phyloP scores from a whole-genome alignment of 1,284 basidiomycete genomes.

The Sanghuangporus baumii region DNA sequence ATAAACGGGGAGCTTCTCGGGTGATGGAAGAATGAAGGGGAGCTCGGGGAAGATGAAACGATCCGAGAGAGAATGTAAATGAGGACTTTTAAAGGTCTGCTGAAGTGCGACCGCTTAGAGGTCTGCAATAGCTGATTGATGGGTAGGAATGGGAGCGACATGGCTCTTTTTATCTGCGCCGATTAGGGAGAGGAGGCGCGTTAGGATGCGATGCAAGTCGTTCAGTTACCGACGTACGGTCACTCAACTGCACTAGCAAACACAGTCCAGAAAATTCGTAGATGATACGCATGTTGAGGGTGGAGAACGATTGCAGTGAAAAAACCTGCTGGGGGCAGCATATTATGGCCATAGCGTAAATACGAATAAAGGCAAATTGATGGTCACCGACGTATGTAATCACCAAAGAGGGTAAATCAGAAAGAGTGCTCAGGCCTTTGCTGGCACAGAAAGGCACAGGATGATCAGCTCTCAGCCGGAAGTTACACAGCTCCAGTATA shows the following conservation, averaged over 20 bases:
- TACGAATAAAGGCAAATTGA: neutral
- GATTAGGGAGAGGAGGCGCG: neutral
- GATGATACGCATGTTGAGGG: slow-evolving; percentile 10
- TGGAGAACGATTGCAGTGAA: slow-evolving; percentile 3
- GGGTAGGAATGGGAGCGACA: neutral
- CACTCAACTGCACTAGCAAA: slow-evolving; percentile 1
- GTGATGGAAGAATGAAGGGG: neutral
- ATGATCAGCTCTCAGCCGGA: neutral
- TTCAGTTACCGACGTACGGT: neutral
- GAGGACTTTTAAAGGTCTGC: neutral
- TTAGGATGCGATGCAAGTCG: slow-evolving; percentile 5
- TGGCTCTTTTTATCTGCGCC: slow-evolving; percentile 5
- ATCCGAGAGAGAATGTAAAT: neutral
- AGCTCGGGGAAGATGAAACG: neutral
- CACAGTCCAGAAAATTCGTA: neutral
- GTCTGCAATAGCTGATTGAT: slow-evolving; percentile 3
- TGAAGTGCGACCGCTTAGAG: neutral
- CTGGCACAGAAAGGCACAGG: neutral
- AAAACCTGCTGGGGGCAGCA: slow-evolving; percentile 1
- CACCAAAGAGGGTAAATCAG: neutral
- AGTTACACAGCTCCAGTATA: slow-evolving; percentile 6
- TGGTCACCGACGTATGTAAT: neutral
- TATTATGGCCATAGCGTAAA: slow-evolving; percentile 3
- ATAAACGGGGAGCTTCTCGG: neutral
- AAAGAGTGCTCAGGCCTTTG: slow-evolving; percentile 5